phyloP scores from a whole-genome alignment of 768 basidiomycete species.

The Cubamyces sp. region DNA sequence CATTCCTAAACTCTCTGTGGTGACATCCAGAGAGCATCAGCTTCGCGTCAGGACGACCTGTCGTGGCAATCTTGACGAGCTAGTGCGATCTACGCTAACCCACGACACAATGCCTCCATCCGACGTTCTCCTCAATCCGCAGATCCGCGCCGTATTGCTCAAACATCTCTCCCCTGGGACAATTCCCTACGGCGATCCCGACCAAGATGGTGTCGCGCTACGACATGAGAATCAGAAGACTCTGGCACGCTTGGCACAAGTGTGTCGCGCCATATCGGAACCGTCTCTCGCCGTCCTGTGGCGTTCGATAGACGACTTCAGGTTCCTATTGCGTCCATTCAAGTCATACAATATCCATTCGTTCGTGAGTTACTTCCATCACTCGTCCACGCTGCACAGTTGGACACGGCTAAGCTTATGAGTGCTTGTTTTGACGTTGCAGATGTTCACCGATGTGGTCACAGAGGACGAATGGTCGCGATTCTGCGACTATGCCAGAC shows the following conservation, averaged over 20 bases:
- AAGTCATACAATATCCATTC: neutral
- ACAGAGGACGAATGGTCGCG: neutral
- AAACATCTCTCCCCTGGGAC: neutral
- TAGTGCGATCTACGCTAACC: too few species aligned
- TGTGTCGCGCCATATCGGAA: neutral
- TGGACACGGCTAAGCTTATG: neutral
- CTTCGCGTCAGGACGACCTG: too few species aligned
- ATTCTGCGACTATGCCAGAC: neutral
- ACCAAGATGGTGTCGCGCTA: conserved; percentile 50
- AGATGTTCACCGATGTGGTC: neutral
- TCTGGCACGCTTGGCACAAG: neutral
- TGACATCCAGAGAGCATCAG: too few species aligned
- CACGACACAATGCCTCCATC: too few species aligned
- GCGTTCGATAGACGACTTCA: neutral
- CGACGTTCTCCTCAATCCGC: neutral
- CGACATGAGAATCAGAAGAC: neutral
- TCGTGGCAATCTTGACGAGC: too few species aligned
- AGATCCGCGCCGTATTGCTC: neutral
- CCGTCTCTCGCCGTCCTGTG: neutral
- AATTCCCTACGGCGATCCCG: neutral
- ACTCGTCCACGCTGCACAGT: neutral
- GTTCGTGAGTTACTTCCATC: neutral
- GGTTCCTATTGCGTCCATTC: neutral
- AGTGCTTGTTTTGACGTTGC: neutral
- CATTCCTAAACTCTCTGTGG: too few species aligned